phyloP scores from a whole-genome alignment of 23 red algal genomes.

The Cyanidioschyzon merolae region DNA sequence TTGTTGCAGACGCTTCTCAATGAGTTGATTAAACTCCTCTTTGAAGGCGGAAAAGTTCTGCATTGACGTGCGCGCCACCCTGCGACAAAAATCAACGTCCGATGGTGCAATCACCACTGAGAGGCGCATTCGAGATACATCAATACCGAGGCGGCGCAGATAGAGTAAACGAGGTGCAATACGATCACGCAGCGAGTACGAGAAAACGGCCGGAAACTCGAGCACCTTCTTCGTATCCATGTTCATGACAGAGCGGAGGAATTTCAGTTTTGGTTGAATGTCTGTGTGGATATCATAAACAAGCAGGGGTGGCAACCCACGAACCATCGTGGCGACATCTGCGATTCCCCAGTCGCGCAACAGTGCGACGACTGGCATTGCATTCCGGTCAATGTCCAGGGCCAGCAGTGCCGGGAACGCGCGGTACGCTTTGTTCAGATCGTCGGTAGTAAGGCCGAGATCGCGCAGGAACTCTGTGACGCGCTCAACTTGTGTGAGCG shows the following conservation, averaged over 20 bases:
- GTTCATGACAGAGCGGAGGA: constrained; percentile 31
- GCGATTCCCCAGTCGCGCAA: constrained; percentile 20
- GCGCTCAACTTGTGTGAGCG: not conserved
- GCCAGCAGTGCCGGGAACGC: constrained; percentile 51
- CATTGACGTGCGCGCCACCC: not conserved
- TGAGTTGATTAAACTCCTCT: not conserved
- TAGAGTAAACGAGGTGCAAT: constrained; percentile 52
- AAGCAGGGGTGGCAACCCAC: constrained; percentile 39
- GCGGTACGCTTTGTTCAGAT: constrained; percentile 22
- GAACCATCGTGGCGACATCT: constrained; percentile 40
- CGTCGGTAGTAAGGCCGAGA: constrained; percentile 38
- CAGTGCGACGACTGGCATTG: constrained; percentile 41
- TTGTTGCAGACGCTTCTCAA: not conserved
- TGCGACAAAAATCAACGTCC: not conserved
- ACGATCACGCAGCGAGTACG: constrained; percentile 35
- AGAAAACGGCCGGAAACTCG: constrained; percentile 52
- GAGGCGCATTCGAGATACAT: not conserved
- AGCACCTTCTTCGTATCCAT: constrained; percentile 39
- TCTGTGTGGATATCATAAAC: constrained; percentile 33
- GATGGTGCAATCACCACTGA: not conserved
- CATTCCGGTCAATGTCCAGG: constrained; percentile 34
- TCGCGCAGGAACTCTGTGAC: constrained; percentile 13
- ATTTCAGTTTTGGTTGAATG: constrained; percentile 45
- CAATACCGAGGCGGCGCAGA: constrained; percentile 20
- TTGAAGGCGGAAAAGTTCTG: not conserved